These are phyloP conservation scores for Malassezia caprae DNA, from an alignment of 1,284 basidiomycete genomes.

Conservation along the genomic window DNA sequence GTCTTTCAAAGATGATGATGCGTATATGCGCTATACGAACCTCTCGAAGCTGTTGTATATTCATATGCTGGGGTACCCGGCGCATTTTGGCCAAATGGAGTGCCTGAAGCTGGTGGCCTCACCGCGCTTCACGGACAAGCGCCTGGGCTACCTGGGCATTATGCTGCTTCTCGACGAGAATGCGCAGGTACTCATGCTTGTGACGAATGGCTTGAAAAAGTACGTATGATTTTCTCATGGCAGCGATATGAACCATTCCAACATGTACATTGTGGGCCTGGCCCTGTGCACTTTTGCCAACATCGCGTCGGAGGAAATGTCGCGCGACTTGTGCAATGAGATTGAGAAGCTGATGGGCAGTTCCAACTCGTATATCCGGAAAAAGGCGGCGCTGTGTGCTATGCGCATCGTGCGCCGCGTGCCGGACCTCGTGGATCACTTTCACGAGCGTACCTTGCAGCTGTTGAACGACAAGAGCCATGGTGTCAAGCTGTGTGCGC, in stretches of 20 bases:
- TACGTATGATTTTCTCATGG: slow-evolving; percentile 51
- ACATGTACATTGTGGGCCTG: slow-evolving; percentile 96
- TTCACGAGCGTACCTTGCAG: slow-evolving; percentile 74
- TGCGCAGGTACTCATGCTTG: slow-evolving; percentile 90
- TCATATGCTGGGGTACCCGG: slow-evolving; percentile 98
- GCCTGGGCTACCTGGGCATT: slow-evolving; percentile 91
- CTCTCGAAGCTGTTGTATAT: slow-evolving; percentile 98
- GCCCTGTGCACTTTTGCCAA: slow-evolving; percentile 98
- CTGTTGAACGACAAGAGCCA: slow-evolving; percentile 92
- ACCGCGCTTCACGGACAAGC: slow-evolving; percentile 90
- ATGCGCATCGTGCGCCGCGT: slow-evolving; percentile 90
- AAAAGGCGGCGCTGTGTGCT: slow-evolving; percentile 97
- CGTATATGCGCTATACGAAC: slow-evolving; percentile 81
- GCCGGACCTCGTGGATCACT: slow-evolving; percentile 90
- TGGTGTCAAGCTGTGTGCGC: slow-evolving; percentile 82
- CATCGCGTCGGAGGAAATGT: slow-evolving; percentile 72
- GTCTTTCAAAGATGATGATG: slow-evolving; percentile 82
- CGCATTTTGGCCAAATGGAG: slow-evolving; percentile 99
- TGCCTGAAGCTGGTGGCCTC: slow-evolving; percentile 98
- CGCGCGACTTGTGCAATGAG: slow-evolving; percentile 54
- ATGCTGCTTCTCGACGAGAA: slow-evolving; percentile 97
- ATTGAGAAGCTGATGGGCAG: slow-evolving; percentile 94
- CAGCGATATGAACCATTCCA: slow-evolving; percentile 98
- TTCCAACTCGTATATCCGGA: slow-evolving; percentile 96
- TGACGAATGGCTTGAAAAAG: slow-evolving; percentile 98